phyloP scores from a whole-genome alignment of 805 yeast species.

The Lipomyces orientalis region DNA sequence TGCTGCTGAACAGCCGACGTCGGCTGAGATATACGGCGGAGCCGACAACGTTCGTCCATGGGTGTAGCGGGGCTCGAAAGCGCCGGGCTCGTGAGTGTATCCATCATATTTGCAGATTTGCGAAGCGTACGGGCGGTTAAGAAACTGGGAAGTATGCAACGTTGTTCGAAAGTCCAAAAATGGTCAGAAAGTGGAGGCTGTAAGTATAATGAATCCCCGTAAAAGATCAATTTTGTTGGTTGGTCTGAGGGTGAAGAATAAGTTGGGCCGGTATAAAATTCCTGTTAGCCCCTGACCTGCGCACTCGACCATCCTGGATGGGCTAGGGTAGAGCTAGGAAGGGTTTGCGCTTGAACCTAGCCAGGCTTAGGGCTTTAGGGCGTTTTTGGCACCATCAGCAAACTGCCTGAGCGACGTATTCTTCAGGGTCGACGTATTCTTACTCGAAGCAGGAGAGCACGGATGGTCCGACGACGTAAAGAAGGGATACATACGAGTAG shows the following conservation, averaged over 20 bases:
- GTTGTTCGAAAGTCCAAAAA: neutral
- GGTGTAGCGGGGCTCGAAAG: neutral
- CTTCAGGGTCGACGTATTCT: no score
- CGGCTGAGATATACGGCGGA: neutral
- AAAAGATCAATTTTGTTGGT: neutral
- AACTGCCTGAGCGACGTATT: no score
- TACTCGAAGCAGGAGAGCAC: no score
- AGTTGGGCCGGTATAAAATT: neutral
- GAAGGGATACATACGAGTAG: no score
- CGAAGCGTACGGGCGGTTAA: neutral
- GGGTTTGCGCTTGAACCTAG: no score
- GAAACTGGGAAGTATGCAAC: neutral
- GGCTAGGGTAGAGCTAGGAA: no score
- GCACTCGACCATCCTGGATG: no score
- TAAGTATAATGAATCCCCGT: neutral
- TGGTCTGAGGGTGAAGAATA: neutral
- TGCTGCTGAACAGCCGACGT: neutral
- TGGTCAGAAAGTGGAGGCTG: neutral
- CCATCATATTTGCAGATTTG: neutral
- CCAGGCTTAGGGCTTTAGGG: no score
- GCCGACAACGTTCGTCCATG: neutral
- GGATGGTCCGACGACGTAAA: no score
- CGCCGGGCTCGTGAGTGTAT: neutral
- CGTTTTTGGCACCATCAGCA: no score
- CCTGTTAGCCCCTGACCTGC: no score